Evolutionary conservation across 2,329 filamentous ascomycete genomes (phyloP), one percentile per base, ranked within the genome.

Genomic region (Pseudocercospora vitis): DNA sequence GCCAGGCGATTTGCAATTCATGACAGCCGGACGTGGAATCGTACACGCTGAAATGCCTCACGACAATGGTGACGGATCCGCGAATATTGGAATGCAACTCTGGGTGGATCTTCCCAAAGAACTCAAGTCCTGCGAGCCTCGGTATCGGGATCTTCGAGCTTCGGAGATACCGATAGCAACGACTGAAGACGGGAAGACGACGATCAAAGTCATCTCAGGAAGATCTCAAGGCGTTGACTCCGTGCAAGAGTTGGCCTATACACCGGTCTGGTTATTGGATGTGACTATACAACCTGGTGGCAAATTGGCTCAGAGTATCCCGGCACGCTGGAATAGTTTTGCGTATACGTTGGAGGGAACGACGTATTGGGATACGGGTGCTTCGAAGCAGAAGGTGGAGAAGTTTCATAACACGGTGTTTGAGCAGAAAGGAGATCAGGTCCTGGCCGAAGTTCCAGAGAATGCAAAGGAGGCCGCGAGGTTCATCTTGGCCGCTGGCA

Each of bases 241-340:
- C 11, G 82, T 96, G 49, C 85, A 92, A 69, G 91, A 97, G 67
- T 78, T 97, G 39, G 91, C 92, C 11, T 96, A 97, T 73, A 97
- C 92, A 1, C 94, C 94, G 0, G 91, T 97, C n/a, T 97, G 92
- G 92, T 79, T 96, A 58, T 78, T 97, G 39, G 92, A 97, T 69
- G 77, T 96, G 48, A 84, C 82, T 16, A 82, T 97, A 49, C 75
- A 83, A 65, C 91, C 91, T 0, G 92, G 92, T 49, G 91, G 89
- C 42, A 83, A 78, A 55, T 77, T 97, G 61, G 79, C 77, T 18
- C 92, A 97, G 75, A 72, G 81, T 4, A 68, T 97, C 2, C 92
- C 92, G 0, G 74, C 78, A 57, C 86, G 85, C 23, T 97, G 91
- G 89, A 96, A 95, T 70, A 84, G 89, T 1, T 97, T 97, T 67